These are phyloP conservation scores for Pythium plurisporium DNA, from an alignment of 352 stramenopile species.

Conservation along the genomic window DNA sequence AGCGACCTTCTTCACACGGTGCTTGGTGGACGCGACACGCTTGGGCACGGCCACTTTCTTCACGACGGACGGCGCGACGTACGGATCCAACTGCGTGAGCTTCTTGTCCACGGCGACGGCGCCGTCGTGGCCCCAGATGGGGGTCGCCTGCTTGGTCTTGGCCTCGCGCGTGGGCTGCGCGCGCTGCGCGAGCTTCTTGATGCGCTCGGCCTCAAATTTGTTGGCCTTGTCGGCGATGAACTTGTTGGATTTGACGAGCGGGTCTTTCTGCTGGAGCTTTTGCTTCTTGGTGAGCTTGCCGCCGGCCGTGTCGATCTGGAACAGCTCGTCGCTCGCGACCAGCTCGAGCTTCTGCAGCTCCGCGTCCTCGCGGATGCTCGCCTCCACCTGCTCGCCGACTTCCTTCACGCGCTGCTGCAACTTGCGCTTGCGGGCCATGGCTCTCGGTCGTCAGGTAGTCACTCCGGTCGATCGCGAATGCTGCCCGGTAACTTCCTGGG, in stretches of 20 bases:
- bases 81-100: constrained; percentile 47
- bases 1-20: constrained; percentile 71
- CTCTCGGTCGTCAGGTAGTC: too few relatives aligned
- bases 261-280: constrained; percentile 60
- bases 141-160: constrained; percentile 17
- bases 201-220: constrained; percentile 43
- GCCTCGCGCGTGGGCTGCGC: constrained; percentile 7
- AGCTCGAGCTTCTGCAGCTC: constrained; percentile 80
- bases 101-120: constrained; percentile 31
- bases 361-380: constrained; percentile 69
- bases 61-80: constrained; percentile 48
- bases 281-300: constrained; percentile 62
- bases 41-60: constrained; percentile 59
- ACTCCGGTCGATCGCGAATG: background rate
- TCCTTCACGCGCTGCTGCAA: constrained; percentile 62
- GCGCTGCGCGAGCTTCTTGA: constrained; percentile 55
- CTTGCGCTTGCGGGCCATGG: constrained; percentile 54
- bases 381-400: constrained; percentile 70
- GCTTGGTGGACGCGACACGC: constrained; percentile 48
- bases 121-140: constrained; percentile 48
- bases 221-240: constrained; percentile 58
- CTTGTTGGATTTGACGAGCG: constrained; percentile 67
- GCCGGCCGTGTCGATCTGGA: constrained; percentile 75
- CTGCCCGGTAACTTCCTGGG: background rate
- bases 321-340: constrained; percentile 63